Conservation (phyloP, 331 rosid species). For the Rosa hybrid region DNA sequence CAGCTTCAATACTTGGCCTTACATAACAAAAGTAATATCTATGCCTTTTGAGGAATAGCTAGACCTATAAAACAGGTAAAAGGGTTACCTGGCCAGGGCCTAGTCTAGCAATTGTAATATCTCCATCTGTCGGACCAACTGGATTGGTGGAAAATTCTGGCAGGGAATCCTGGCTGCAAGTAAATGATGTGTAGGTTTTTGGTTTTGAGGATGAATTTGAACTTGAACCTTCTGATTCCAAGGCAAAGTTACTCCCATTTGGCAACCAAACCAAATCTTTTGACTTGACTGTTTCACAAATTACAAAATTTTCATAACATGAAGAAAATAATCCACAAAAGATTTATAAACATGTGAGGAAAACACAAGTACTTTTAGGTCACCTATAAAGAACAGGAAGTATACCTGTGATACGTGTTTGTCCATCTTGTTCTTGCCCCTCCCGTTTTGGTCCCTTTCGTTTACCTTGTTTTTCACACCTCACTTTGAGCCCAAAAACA, state of each 20-base stretch:
- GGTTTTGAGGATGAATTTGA: constrained; percentile 39
- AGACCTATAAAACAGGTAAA: neutral
- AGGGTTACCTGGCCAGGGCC: constrained; percentile 82
- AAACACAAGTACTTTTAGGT: constrained; percentile 11
- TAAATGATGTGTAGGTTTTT: constrained; percentile 73
- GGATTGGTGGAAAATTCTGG: constrained; percentile 64
- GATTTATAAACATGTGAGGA: neutral
- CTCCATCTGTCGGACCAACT: constrained; percentile 40
- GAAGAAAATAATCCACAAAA: constrained; percentile 1
- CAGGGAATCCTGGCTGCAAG: constrained; percentile 66
- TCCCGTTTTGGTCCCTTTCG: constrained; percentile 1
- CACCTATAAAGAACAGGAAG: constrained; percentile 4
- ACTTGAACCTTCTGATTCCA: constrained; percentile 47
- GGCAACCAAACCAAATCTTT: constrained; percentile 77
- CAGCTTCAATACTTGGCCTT: neutral
- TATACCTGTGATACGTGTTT: constrained; percentile 60
- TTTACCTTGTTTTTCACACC: constrained; percentile 32
- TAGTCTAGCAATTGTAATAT: constrained; percentile 76
- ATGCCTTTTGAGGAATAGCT: constrained; percentile 5
- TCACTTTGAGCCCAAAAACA: constrained; percentile 76
- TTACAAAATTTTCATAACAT: constrained; percentile 27
- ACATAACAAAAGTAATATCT: neutral
- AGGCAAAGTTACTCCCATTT: constrained; percentile 65
- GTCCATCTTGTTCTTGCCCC: constrained; percentile 8
- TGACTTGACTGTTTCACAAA: constrained; percentile 66